Evolutionary conservation across 2,329 filamentous ascomycete species (phyloP).

Genomic region (Pestalotiopsis sp.): DNA sequence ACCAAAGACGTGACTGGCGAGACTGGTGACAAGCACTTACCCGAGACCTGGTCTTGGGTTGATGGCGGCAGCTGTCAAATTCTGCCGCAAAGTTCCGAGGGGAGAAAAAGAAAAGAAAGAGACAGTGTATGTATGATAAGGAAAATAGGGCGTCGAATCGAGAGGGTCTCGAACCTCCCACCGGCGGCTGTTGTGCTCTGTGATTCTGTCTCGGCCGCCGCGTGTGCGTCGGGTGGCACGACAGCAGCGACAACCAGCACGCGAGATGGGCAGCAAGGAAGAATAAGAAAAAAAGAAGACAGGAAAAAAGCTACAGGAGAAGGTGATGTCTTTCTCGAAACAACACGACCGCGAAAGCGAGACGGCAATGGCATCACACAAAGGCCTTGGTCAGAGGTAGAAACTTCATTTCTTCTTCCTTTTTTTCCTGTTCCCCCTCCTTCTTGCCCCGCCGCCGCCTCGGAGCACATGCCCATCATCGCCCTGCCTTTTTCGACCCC

Average conservation of each 20-base stretch:
- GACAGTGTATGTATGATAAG: neutral
- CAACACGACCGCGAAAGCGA: neutral
- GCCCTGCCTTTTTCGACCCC: neutral
- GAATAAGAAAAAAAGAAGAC: neutral
- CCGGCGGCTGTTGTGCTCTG: neutral
- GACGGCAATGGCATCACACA: neutral
- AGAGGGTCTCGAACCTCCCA: neutral
- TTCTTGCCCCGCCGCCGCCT: neutral
- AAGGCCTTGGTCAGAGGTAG: neutral
- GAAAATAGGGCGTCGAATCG: neutral
- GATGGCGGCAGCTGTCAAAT: slow-evolving; percentile 6
- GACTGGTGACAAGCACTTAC: neutral
- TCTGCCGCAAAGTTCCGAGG: neutral
- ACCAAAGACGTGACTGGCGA: neutral
- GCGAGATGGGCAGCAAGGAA: neutral
- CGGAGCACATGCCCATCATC: neutral
- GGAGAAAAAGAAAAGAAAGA: neutral
- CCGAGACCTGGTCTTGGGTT: neutral
- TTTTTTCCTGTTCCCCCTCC: neutral
- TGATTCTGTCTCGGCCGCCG: neutral
- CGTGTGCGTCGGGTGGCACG: neutral
- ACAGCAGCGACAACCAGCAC: neutral
- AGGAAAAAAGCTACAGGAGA: neutral
- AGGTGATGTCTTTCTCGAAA: neutral
- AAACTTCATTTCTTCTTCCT: neutral